phyloP scores from a whole-genome alignment of 495 filamentous ascomycete species.

The Penicillium subrubescens region DNA sequence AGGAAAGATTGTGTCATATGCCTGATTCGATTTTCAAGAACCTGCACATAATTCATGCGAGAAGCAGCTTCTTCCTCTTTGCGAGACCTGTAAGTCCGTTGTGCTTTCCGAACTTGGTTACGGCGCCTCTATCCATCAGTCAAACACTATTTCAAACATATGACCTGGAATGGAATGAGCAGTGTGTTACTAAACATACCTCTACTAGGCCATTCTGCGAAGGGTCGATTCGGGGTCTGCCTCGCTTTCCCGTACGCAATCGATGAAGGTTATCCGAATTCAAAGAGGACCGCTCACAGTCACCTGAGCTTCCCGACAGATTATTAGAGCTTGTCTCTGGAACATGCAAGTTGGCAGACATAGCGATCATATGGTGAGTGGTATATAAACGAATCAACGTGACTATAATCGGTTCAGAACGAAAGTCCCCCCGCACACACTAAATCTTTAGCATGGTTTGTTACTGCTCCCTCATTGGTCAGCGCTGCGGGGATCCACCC shows the following conservation, averaged over 20 bases:
- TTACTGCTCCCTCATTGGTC: neutral
- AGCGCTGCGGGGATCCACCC: neutral
- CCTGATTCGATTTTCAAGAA: neutral
- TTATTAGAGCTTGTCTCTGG: neutral
- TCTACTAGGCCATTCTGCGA: neutral
- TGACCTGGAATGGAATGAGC: neutral
- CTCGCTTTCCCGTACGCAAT: neutral
- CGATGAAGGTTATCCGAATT: neutral
- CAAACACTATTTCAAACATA: neutral
- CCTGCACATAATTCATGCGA: neutral
- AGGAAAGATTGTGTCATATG: neutral
- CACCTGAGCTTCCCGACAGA: neutral
- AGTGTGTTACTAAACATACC: neutral
- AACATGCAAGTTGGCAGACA: neutral
- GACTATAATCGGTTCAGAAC: neutral
- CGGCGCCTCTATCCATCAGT: neutral
- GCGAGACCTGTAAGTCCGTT: neutral
- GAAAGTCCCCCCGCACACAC: neutral
- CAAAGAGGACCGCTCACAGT: neutral
- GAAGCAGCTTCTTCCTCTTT: neutral
- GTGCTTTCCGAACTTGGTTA: neutral
- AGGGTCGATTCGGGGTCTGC: neutral
- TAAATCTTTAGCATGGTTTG: neutral
- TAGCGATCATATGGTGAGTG: neutral
- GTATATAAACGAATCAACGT: neutral